Base-by-base conservation (phyloP, 179 eudicot species). In the Silene noctiflora region DNA sequence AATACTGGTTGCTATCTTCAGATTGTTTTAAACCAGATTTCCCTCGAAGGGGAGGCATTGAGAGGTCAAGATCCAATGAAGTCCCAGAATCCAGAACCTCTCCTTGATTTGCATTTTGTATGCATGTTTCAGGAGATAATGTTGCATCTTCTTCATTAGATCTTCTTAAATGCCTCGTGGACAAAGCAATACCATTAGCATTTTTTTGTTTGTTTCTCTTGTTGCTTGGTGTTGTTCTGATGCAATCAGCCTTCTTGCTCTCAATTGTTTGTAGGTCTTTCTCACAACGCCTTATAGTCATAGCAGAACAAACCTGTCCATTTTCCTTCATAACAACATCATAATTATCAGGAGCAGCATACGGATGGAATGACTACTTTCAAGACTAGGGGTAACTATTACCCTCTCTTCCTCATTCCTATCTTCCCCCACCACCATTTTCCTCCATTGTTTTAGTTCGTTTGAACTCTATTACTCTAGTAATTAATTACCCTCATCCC, bases 81-180 rank as follows among this genome's bases (percentile, higher is more conserved):
- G 68, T 69, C 63, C 73, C 80, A 71, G 75, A 48, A 73, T 35
- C 27, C 20, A 77, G 61, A 35, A 44, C 76, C 35, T 77, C 75
- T 19, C 27, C 39, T 71, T 67, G 78, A 33, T 53, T 75, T 39
- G 16, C 31, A 53, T 61, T 74, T 21, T 66, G 22, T 73, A 76
- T 68, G 79, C 76, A 16, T 63, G 80, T 44, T 60, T 64, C 77
- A 71, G 78, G 73, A 51, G 80, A 74, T 67, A 73, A 51, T 60
- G 75, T 79, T 44, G 61, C 61, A 70, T 81, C 78, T 65, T 83
- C 85, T 67, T 81, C 84, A 70, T 76, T 82, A 35, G 61, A 59
- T 73, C 76, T 82, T 76, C 78, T 80, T 25, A 72, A 74, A 69
- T 81, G 35, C 35, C 79, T 74, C 44, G 44, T 48, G 39, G 64